Base-by-base conservation (phyloP, 2,329 filamentous ascomycete genomes). In the Trichoderma guizhouense region DNA sequence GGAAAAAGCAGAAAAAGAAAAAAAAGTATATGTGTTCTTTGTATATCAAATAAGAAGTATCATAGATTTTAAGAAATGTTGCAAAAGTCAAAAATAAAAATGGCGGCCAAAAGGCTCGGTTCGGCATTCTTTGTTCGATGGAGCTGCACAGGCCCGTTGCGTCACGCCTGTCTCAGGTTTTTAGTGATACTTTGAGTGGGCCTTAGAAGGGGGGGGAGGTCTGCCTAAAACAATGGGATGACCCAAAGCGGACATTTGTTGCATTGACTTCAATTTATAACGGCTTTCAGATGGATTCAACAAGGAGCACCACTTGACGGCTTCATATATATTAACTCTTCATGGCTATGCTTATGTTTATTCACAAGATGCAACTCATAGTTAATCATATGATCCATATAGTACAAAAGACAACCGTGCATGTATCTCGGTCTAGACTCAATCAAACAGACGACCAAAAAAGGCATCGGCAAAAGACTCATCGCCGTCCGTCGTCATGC, bases 401-500 rank as follows among this genome's bases (percentile, higher is more conserved):
- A n/a, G 18, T 21, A 12, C n/a, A 21, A 24, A 51, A 6, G n/a
- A 5, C 8, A 12, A 11, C 12, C 5, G 9, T 24, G 43, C 2
- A 51, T 24, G 2, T 12, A 7, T 51, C 11, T 51, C 15, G n/a
- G 43, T 24, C 43, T 51, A 24, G 47, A 53, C 47, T 53, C 21
- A 2, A 12, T 4, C 39, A 43, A n/a, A 43, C 39, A 51, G 1
- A 3, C 21, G 9, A 24, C 47, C 47, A 21, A 14, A 53, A 53
- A 53, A 14, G 47, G 47, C 57, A 61, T 53, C 67, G 67, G 67
- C 67, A 53, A 62, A 53, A 53, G 67, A 62, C 67, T 69, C 67
- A 62, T 67, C 57, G 21, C 67, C 67, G 57, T 69, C 39, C 67
- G 57, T 69, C 67, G 67, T 69, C 67, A 69, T 69, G 67, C 21